phyloP scores from a whole-genome alignment of 371 early-diverging fungal genomes.

The Syncephalis plumigaleata region DNA sequence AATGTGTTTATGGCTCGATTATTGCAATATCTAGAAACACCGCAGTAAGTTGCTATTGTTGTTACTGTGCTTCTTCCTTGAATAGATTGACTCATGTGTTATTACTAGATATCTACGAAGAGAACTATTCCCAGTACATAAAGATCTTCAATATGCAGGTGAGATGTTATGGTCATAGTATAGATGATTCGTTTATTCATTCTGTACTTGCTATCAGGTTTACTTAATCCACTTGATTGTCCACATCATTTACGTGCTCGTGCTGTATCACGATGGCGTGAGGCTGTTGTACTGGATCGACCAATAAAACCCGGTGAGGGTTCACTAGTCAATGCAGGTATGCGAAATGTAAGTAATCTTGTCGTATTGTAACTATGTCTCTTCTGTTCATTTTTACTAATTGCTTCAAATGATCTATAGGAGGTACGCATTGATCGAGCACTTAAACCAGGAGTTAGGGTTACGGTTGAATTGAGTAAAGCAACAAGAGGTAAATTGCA shows the following conservation, averaged over 20 bases:
- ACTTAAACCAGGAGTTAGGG: conserved; percentile 40
- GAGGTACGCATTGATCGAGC: conserved; percentile 31
- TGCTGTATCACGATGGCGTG: conserved; percentile 37
- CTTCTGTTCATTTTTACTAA: not conserved
- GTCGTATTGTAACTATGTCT: not conserved
- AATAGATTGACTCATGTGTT: too few relatives aligned
- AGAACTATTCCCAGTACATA: conserved; percentile 41
- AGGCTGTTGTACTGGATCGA: conserved; percentile 38
- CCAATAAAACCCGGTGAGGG: conserved; percentile 20
- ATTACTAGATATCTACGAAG: conserved; percentile 38
- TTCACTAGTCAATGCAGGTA: conserved; percentile 42
- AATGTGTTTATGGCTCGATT: conserved; percentile 39
- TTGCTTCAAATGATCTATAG: conserved; percentile 4
- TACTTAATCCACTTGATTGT: conserved; percentile 48
- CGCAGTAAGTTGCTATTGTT: conserved; percentile 20
- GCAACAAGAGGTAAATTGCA: conserved; percentile 6
- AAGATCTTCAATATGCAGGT: conserved; percentile 51
- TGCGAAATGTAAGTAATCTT: conserved; percentile 16
- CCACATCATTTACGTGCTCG: conserved; percentile 51
- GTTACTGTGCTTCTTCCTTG: too few relatives aligned
- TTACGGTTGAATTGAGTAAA: conserved; percentile 42
- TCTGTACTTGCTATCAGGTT: conserved; percentile 12
- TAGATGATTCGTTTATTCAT: not conserved
- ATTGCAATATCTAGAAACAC: conserved; percentile 49
- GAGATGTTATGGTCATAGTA: not conserved